A percentile compares a stretch with the other conserved stretches of the same genome.
phyloP scores from a whole-genome alignment of 192 early-diverging fungal genomes.

The Umbelopsis vinacea region DNA sequence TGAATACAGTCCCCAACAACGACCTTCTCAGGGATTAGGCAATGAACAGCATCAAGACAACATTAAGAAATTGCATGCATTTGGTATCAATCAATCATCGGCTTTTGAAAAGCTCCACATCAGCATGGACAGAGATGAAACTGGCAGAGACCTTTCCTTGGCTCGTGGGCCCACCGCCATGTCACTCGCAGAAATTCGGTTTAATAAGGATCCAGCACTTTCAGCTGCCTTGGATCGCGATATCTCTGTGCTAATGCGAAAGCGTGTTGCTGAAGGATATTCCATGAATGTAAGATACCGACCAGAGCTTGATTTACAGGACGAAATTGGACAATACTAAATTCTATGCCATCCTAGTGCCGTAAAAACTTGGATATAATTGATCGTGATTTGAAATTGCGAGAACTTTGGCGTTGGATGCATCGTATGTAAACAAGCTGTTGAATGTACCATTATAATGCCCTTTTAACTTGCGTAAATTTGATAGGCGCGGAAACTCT shows the following conservation, averaged over 20 bases:
- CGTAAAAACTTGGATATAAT: conserved; percentile 50
- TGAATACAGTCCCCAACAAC: not conserved
- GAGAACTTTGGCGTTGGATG: conserved; percentile 59
- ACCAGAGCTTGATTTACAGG: no score
- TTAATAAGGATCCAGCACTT: not conserved
- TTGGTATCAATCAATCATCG: conserved; percentile 1
- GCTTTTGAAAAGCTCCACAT: not conserved
- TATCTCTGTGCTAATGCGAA: conserved; percentile 81
- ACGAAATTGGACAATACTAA: not conserved
- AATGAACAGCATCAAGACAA: not conserved
- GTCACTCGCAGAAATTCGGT: not conserved
- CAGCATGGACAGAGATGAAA: not conserved
- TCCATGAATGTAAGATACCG: conserved; percentile 64
- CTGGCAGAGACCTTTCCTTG: not conserved
- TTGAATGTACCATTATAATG: not conserved
- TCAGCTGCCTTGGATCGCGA: conserved; percentile 50
- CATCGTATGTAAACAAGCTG: conserved; percentile 30
- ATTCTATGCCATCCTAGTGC: conserved; percentile 31
- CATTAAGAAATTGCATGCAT: not conserved
- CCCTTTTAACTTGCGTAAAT: not conserved
- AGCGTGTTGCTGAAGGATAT: conserved; percentile 78
- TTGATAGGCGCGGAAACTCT: conserved; percentile 44
- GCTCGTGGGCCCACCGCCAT: not conserved
- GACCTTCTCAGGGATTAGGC: not conserved
- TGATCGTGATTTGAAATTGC: conserved; percentile 52